These are phyloP conservation scores for Datura wrightii DNA, from an alignment of 257 asterid species.

Conservation along the genomic window DNA sequence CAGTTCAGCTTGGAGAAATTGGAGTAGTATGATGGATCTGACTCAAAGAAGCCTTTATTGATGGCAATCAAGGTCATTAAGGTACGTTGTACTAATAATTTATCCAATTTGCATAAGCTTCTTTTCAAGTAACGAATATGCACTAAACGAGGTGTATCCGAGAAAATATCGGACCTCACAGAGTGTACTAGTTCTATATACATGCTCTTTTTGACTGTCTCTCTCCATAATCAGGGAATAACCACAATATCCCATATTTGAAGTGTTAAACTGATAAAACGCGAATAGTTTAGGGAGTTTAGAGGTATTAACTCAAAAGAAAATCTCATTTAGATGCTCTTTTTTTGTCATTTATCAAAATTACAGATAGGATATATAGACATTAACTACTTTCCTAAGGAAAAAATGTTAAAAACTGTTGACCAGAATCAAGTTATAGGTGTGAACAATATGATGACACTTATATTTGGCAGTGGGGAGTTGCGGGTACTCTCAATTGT, in stretches of 20 bases:
- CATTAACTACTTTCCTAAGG: not conserved
- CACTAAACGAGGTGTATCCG: not conserved
- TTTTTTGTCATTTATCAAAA: not conserved
- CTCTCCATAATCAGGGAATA: too few species aligned
- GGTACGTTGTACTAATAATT: not conserved
- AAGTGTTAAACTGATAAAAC: not conserved
- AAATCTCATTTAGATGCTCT: not conserved
- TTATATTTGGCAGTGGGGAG: not conserved
- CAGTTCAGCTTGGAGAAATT: too few species aligned
- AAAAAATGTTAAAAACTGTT: not conserved
- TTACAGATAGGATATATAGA: not conserved
- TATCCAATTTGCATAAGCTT: not conserved
- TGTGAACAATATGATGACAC: not conserved
- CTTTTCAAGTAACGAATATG: not conserved
- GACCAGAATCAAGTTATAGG: not conserved
- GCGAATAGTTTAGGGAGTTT: constrained; percentile 3
- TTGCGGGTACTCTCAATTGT: not conserved
- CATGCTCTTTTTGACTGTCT: not conserved
- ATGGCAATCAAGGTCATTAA: too few species aligned
- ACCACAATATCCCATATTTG: not conserved
- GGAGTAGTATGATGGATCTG: too few species aligned
- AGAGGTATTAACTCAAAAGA: not conserved
- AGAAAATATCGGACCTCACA: not conserved
- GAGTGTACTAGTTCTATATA: not conserved
- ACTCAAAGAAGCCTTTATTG: too few species aligned